Evolutionary conservation across 108 stramenopile genomes (phyloP), one percentile per base, ranked within the genome.

Genomic region (Stephanodiscus minutulus): DNA sequence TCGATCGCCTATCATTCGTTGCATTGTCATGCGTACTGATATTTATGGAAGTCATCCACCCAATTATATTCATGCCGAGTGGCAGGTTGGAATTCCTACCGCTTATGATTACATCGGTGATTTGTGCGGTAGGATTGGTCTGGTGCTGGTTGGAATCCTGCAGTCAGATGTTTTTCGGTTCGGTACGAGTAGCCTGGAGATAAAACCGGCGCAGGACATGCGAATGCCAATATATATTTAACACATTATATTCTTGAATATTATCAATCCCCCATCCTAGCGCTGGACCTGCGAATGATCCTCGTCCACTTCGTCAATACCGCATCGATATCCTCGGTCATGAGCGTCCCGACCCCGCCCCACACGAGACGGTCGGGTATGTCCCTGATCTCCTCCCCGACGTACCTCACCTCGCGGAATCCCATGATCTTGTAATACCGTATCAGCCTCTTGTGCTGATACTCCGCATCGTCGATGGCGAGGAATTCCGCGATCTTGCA

Each of bases 301-400:
- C 68, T 70, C 28, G 77, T 85, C 88, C 88, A 89, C 52, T 74
- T 82, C 58, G 11, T 27, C 66, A 87, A 61, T 33, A 90, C 50
- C 18, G 63, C 63, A 36, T 77, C 67, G 64, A 90, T 86, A n/a
- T 85, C 70, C 35, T 77, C 75, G 28, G 80, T 80, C 89, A 94
- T 88, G 21, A 94, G 65, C 11, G 89, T 94, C 43, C 93, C 93
- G 69, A 89, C 87, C 18, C 93, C 93, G 25, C 93, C 93, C 93
- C 93, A 94, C 15, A 94, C 88, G 62, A 94, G 50, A 33, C 93
- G 73, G 85, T 90, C 93, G 10, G 91, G 91, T 25, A 94, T 86
- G 72, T 89, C 82, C 20, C 62, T 47, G 49, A 91, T 50, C 33
- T 89, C 91, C 36, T 94, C 93, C 10, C 93, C 93, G 3, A 94